These are phyloP conservation scores for Centella asiatica DNA, from an alignment of 129 eudicot genomes.

Conservation along the genomic window DNA sequence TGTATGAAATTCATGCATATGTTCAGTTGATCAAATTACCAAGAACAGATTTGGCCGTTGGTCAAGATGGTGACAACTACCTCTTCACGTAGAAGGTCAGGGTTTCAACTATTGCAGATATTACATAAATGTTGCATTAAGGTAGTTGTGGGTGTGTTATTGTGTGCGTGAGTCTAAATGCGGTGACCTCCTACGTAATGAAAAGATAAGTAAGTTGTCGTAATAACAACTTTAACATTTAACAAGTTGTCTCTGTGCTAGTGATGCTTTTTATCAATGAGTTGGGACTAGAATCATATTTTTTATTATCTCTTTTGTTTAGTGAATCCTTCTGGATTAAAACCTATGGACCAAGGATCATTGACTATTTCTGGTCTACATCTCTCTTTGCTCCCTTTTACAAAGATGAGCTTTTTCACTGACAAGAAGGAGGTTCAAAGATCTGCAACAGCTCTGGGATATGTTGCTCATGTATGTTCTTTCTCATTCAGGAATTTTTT, in stretches of 20 bases:
- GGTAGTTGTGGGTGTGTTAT: no score
- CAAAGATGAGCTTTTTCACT: conserved; percentile 85
- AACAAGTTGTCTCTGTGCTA: neutral
- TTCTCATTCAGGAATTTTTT: conserved; percentile 4
- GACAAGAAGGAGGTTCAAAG: conserved; percentile 93
- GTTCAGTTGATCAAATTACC: neutral
- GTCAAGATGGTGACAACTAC: no score
- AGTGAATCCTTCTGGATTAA: conserved; percentile 64
- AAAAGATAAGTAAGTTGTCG: no score
- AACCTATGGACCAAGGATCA: conserved; percentile 60
- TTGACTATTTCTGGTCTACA: conserved; percentile 83
- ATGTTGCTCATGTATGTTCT: conserved; percentile 84
- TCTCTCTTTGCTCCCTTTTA: conserved; percentile 68
- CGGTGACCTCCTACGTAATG: no score
- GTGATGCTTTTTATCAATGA: neutral
- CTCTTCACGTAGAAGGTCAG: no score
- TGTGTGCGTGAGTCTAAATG: no score
- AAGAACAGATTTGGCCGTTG: no score
- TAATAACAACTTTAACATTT: neutral
- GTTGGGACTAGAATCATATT: neutral
- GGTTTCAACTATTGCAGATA: no score
- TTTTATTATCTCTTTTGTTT: conserved; percentile 12
- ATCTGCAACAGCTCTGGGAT: conserved; percentile 96
- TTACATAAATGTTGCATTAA: no score
- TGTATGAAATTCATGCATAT: neutral